Conservation (phyloP, 192 early-diverging fungal species). For the Coemansia aciculifera region DNA sequence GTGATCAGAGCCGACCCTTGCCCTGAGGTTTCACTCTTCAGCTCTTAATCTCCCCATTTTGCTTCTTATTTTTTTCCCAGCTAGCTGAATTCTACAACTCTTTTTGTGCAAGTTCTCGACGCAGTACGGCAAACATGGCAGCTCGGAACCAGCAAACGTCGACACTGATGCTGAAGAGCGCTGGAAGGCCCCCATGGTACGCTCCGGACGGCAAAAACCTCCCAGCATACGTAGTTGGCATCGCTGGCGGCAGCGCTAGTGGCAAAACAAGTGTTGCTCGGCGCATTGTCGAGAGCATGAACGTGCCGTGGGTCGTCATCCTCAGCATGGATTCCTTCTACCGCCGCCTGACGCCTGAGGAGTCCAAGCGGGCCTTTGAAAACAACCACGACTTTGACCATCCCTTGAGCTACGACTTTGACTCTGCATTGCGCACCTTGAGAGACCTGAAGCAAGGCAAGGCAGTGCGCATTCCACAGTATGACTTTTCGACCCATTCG, state of each 20-base stretch:
- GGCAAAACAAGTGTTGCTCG: slow-evolving; percentile 81
- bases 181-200: slow-evolving; percentile 52
- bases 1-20: not conserved
- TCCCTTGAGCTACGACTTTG: slow-evolving; percentile 88
- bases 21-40: not conserved
- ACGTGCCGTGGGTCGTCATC: slow-evolving; percentile 84
- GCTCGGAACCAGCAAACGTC: slow-evolving; percentile 15
- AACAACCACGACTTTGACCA: slow-evolving; percentile 93
- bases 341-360: slow-evolving; percentile 75
- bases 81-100: not conserved
- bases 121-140: not conserved
- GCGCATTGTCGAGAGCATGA: slow-evolving; percentile 70
- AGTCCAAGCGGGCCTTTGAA: slow-evolving; percentile 60
- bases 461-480: slow-evolving; percentile 81
- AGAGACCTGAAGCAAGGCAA: slow-evolving; percentile 76
- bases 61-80: not conserved
- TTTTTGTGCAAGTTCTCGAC: not conserved
- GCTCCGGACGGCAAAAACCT: slow-evolving; percentile 62
- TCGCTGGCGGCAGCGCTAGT: slow-evolving; percentile 82
- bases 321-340: slow-evolving; percentile 98
- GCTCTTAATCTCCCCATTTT: not conserved
- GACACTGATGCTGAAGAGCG: slow-evolving; percentile 53
- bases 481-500: slow-evolving; percentile 88
- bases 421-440: slow-evolving; percentile 67
- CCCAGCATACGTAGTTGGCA: slow-evolving; percentile 69